These are phyloP conservation scores for Cyclotella sp. DNA, from an alignment of 108 stramenopile species.

Conservation along the genomic window DNA sequence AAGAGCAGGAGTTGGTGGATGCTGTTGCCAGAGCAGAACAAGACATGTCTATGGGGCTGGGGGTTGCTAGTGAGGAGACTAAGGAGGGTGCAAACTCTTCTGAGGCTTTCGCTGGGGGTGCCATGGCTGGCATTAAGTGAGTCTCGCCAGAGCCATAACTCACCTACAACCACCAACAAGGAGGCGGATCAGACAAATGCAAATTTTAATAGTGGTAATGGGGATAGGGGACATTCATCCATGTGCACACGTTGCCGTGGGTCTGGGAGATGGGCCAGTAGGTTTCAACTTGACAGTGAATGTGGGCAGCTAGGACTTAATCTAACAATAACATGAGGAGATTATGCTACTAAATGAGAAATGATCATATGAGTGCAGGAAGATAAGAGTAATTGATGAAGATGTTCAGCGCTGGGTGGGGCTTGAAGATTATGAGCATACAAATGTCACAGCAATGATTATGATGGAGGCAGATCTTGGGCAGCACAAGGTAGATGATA, in stretches of 20 bases:
- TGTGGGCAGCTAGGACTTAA: slow-evolving; percentile 1
- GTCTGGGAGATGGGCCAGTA: slow-evolving; percentile 1
- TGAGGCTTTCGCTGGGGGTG: background rate
- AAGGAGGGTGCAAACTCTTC: background rate
- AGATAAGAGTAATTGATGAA: background rate
- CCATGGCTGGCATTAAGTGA: background rate
- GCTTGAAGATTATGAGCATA: background rate
- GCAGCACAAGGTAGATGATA: background rate
- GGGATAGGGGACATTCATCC: background rate
- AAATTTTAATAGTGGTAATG: background rate
- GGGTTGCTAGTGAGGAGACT: background rate
- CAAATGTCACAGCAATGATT: background rate
- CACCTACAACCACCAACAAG: background rate
- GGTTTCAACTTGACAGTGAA: background rate
- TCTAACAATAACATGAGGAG: background rate
- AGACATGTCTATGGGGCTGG: background rate
- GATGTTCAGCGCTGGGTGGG: background rate
- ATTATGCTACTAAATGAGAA: background rate
- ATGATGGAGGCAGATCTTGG: background rate
- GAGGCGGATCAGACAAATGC: background rate
- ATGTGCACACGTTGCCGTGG: slow-evolving; percentile 6
- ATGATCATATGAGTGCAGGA: background rate
- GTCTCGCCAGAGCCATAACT: background rate
- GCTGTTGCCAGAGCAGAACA: too few relatives aligned
- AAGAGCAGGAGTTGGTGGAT: too few relatives aligned